These are phyloP conservation scores for Helotiales sp. DNA, from an alignment of 2,329 filamentous ascomycete species.

Conservation along the genomic window DNA sequence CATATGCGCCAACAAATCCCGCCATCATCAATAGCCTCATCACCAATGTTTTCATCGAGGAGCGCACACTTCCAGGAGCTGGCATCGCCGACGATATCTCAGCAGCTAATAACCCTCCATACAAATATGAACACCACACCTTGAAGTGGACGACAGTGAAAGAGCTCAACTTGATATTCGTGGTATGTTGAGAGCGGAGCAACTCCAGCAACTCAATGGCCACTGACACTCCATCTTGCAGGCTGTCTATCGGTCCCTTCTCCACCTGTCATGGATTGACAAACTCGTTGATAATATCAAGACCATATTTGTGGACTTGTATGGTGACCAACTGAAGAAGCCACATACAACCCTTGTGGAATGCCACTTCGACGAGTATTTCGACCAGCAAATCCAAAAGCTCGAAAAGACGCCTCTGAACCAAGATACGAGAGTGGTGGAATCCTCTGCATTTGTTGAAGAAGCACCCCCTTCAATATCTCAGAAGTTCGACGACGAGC, in stretches of 20 bases:
- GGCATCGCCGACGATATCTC: constrained; percentile 65
- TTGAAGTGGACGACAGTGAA: constrained; percentile 93
- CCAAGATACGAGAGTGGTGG: constrained; percentile 36
- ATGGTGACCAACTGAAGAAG: constrained; percentile 84
- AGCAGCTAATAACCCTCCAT: constrained; percentile 70
- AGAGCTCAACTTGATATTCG: constrained; percentile 93
- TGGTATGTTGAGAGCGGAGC: constrained; percentile 61
- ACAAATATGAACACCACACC: constrained; percentile 91
- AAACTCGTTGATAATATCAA: constrained; percentile 94
- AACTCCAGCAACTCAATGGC: neutral
- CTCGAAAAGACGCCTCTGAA: constrained; percentile 64
- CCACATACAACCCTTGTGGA: constrained; percentile 78
- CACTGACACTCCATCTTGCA: constrained; percentile 45
- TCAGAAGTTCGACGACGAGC: constrained; percentile 49
- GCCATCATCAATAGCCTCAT: constrained; percentile 94
- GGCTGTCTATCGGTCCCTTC: constrained; percentile 95
- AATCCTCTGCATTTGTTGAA: constrained; percentile 35
- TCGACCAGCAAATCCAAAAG: constrained; percentile 88
- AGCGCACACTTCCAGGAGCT: constrained; percentile 68
- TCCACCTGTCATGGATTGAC: constrained; percentile 96
- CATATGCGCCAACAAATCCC: constrained; percentile 78
- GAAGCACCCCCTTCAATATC: constrained; percentile 33
- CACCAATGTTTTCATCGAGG: constrained; percentile 96
- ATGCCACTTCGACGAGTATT: constrained; percentile 90
- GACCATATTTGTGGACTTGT: constrained; percentile 88